Evolutionary conservation across 2,329 filamentous ascomycete genomes (phyloP), one percentile per base, ranked within the genome.

Genomic region (Pestalotiopsis sp.): DNA sequence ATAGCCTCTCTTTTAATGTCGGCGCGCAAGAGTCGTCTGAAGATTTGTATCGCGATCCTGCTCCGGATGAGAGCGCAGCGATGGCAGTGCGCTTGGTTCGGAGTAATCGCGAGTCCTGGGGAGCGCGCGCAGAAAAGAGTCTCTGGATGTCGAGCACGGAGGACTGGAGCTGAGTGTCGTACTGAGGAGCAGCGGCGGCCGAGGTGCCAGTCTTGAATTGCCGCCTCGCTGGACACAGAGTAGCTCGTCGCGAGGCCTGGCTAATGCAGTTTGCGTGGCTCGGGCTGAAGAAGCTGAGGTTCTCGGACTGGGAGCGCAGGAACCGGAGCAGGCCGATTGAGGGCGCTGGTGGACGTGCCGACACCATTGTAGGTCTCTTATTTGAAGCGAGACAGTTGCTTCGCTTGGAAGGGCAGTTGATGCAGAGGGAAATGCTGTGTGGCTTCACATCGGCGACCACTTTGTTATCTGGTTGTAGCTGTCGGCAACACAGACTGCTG

Each of bases 281-380:
- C 66, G 81, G 77, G 67, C 77, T 82, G 78, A 87, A 85, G 74
- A 88, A 86, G 71, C 81, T 83, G 60, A 87, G 76, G 67, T 84
- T 83, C 73, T 92, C 87, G 72, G 92, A 89, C 79, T 95, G 93
- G 66, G 85, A 88, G 73, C 89, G 90, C 71, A 96, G 85, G 78
- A 93, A 95, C 73, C 90, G 90, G 71, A 96, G 84, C 23, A 95
- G 87, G 69, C 79, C 83, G 72, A 80, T 80, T 65, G 87, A 89
- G 31, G 87, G 87, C 65, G 84, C 86, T 63, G 83, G 82, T 56
- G 78, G 73, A 71, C 79, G 81, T 74, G 84, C 74, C 70, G 81
- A 79, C 72, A 82, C 82, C 84, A 88, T 88, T 71, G 9, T 49
- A n/a, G 23, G 45, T 17, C 11, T 52, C 17, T 49, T 49, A 4